phyloP scores from a whole-genome alignment of 257 asterid genomes.

The Ilex aquifolium region DNA sequence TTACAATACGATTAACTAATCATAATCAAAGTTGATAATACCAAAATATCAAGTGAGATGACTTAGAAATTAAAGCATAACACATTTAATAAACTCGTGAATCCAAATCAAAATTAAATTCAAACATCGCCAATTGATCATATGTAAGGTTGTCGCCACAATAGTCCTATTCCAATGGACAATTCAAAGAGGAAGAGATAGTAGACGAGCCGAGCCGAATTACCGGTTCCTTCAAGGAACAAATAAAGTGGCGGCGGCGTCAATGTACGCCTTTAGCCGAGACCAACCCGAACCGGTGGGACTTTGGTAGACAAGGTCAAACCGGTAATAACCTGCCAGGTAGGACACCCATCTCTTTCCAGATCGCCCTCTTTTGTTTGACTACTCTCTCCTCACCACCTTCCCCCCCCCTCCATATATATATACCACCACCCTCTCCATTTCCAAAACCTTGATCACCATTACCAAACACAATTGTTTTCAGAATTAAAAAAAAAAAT shows the following conservation, averaged over 20 bases:
- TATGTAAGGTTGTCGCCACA: no score
- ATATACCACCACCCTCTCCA: not conserved
- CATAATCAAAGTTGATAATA: no score
- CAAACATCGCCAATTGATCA: no score
- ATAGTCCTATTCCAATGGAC: no score
- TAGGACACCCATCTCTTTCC: conserved; percentile 11
- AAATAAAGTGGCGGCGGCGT: conserved; percentile 11
- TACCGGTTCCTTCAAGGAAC: not conserved
- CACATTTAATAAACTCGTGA: no score
- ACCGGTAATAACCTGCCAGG: conserved; percentile 12
- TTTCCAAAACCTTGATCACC: conserved; percentile 10
- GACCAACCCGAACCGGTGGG: no score
- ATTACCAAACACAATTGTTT: not conserved
- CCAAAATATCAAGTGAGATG: no score
- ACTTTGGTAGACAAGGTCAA: no score
- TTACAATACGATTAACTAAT: no score
- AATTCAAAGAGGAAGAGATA: no score
- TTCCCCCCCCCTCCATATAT: not conserved
- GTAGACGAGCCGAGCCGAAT: conserved; percentile 8
- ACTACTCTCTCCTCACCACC: not conserved
- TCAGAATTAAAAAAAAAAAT: conserved; percentile 7
- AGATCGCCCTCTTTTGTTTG: conserved; percentile 6
- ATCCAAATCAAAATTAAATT: no score
- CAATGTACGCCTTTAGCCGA: conserved; percentile 1
- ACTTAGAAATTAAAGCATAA: no score